Evolutionary conservation across 2,329 filamentous ascomycete species (phyloP).

Genomic region (Monosporascus sp.): DNA sequence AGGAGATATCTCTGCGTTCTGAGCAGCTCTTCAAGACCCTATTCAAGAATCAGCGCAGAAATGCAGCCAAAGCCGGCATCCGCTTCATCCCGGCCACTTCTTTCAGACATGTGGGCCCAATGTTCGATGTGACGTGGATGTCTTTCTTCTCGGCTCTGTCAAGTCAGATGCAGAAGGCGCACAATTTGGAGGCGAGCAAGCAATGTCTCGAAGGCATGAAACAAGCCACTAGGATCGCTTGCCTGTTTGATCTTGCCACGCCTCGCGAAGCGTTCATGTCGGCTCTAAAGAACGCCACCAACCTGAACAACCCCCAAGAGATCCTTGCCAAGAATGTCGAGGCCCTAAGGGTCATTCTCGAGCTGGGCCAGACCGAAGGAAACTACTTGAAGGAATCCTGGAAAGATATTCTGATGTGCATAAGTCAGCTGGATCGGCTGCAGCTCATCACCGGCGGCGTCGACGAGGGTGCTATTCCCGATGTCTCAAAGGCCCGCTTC

Average conservation of each 20-base stretch:
- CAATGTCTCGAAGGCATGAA: conserved; percentile 94
- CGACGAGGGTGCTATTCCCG: conserved; percentile 85
- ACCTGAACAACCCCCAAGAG: conserved; percentile 90
- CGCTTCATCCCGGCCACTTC: conserved; percentile 90
- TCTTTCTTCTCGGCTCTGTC: conserved; percentile 94
- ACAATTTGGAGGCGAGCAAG: conserved; percentile 87
- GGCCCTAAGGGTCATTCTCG: conserved; percentile 83
- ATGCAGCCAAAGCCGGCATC: conserved; percentile 62
- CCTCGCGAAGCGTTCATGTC: conserved; percentile 92
- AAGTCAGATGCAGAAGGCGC: conserved; percentile 85
- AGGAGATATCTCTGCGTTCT: conserved; percentile 73
- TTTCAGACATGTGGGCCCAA: conserved; percentile 89
- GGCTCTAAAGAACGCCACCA: conserved; percentile 87
- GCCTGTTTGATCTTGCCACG: conserved; percentile 88
- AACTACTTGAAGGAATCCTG: conserved; percentile 85
- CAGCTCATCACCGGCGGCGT: conserved; percentile 94
- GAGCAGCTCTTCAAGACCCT: conserved; percentile 90
- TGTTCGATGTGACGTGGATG: conserved; percentile 99
- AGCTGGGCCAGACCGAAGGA: conserved; percentile 88
- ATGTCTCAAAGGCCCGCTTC: conserved; percentile 80
- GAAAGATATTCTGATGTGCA: conserved; percentile 91
- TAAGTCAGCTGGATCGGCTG: conserved; percentile 91
- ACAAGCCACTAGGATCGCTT: conserved; percentile 87
- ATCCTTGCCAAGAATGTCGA: conserved; percentile 96
- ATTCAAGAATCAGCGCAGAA: conserved; percentile 81